Percentiles rank a stretch among this genome's conserved stretches.
Evolutionary conservation across 148 eudicot species (phyloP).

Genomic region (Cornus florida): DNA sequence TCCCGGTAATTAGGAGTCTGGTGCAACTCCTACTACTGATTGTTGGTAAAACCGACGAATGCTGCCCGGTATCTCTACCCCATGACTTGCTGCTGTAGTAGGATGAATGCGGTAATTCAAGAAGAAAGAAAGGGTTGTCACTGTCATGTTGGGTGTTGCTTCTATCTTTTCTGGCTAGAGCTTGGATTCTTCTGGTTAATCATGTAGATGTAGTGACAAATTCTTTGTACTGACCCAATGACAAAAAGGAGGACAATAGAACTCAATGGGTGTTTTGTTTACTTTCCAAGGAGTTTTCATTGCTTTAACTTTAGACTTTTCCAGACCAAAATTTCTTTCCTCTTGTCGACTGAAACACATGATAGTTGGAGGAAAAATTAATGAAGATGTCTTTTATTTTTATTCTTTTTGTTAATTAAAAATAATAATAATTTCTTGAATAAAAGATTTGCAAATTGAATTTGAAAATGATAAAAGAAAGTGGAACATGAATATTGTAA

Average conservation of each 20-base stretch:
- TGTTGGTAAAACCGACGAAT: neutral
- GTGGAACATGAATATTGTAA: too few relatives aligned
- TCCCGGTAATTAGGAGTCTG: slow-evolving; percentile 7
- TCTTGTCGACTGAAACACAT: neutral
- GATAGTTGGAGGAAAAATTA: neutral
- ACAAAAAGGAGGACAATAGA: too few relatives aligned
- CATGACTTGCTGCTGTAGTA: neutral
- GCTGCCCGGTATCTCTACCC: neutral
- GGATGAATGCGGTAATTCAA: neutral
- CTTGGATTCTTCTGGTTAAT: neutral
- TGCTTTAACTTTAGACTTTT: neutral
- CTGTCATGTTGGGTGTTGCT: too few relatives aligned
- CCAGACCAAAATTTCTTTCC: neutral
- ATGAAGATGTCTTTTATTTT: too few relatives aligned
- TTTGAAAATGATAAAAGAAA: too few relatives aligned
- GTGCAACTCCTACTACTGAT: slow-evolving; percentile 1
- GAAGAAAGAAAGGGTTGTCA: neutral
- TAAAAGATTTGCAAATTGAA: too few relatives aligned
- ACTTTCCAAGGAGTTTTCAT: neutral
- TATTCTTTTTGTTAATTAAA: too few relatives aligned
- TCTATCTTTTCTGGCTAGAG: too few relatives aligned
- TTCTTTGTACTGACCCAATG: neutral
- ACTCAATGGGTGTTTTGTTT: neutral
- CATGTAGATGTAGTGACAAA: neutral
- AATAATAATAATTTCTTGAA: too few relatives aligned